Conservation (phyloP, 495 filamentous ascomycete genomes). For the Stereocaulon alpinum region DNA sequence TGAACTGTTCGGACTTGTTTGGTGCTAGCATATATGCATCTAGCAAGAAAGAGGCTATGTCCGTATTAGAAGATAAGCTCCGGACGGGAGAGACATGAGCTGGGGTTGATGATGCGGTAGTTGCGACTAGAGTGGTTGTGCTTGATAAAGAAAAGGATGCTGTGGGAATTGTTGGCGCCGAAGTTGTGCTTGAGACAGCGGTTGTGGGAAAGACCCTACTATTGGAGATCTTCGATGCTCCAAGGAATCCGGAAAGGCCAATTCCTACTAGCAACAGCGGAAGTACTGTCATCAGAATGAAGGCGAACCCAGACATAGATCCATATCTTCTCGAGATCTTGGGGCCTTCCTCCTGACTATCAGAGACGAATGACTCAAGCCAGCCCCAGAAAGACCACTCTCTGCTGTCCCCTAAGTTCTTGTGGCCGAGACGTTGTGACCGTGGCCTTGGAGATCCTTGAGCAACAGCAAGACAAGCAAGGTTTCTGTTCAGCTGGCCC, state of each 20-base stretch:
- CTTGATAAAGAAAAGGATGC: conserved; percentile 9
- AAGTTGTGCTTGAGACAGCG: conserved; percentile 13
- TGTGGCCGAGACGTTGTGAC: background rate
- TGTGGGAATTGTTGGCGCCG: conserved; percentile 10
- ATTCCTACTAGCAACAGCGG: conserved; percentile 4
- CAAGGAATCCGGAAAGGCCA: conserved; percentile 5
- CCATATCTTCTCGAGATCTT: conserved; percentile 3
- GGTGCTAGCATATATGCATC: conserved; percentile 22
- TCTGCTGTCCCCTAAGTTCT: background rate
- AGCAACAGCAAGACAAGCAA: conserved; percentile 47
- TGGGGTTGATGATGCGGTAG: conserved; percentile 20
- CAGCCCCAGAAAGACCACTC: background rate
- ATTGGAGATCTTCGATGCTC: conserved; percentile 11
- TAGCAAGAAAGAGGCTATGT: conserved; percentile 26
- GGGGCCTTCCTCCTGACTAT: conserved; percentile 2
- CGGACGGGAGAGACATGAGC: conserved; percentile 15
- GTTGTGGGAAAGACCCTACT: conserved; percentile 9
- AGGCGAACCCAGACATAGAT: conserved; percentile 6
- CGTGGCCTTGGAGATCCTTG: background rate
- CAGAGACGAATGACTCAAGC: conserved; percentile 4
- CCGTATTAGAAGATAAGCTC: conserved; percentile 22
- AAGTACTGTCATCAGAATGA: conserved; percentile 1
- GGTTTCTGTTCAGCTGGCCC: conserved; percentile 62
- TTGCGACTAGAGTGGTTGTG: conserved; percentile 9
- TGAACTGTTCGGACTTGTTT: conserved; percentile 40